Evolutionary conservation across 129 eudicot genomes (phyloP), one percentile per base, ranked within the genome.

Genomic region (Artemisia argyi): DNA sequence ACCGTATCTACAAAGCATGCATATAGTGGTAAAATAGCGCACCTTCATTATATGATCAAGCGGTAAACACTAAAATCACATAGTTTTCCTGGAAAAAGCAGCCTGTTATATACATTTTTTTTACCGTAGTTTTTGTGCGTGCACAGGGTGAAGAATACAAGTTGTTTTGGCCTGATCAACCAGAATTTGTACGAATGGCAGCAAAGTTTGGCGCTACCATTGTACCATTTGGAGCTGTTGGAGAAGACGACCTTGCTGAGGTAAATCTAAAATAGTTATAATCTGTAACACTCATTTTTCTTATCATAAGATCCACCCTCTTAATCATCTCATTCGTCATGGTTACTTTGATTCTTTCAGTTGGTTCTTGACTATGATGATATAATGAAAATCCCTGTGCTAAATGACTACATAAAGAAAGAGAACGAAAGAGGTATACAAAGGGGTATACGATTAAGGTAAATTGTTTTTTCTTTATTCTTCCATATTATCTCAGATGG

Each of bases 181-280:
- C 97, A 3, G 97, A 90, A 80, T 85, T 87, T 74, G 97, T 90
- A 14, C 79, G 97, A 62, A 85, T 85, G 88, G 97, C 97, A 51
- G 84, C 84, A 12, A 81, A 62, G 61, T 90, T 83, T 70, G 94
- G 97, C 50, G 97, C 87, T 30, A 87, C 84, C 7, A 90, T 90
- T 11, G 77, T 90, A 57, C 97, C 97, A 19, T 90, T 90, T 81
- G 97, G 97, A 68, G 89, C 51, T 39, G 82, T 87, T 28, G 97
- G 97, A 57, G 97, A 83, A 62, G 96, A 89, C 54, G 96, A 89
- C 51, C 0, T 89, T 0, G 78, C 71, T 17, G 85, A 86, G 74
- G 91, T 86, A 80, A 28, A 74, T 46, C 2, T 7, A 39, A 39
- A 39, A 39, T 0, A 42, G 46, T 8, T 42, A 11, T 44, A 57